Conservation (phyloP, 129 eudicot species). For the Solidago caesia region DNA sequence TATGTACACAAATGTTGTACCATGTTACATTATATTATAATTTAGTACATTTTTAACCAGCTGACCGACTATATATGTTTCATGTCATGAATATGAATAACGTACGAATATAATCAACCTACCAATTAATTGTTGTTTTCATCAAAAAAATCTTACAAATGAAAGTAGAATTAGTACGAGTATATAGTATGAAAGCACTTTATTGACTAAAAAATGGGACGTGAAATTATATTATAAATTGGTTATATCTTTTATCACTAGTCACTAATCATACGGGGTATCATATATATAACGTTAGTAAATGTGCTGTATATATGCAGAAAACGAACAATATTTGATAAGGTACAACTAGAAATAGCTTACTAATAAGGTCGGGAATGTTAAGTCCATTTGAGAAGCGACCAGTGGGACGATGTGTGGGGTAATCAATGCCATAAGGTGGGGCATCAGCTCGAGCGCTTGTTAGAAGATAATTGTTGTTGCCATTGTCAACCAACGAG, state of each 20-base stretch:
- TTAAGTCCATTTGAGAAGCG: conserved; percentile 75
- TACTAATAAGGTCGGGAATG: conserved; percentile 75
- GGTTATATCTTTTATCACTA: no score
- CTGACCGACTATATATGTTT: no score
- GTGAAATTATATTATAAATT: no score
- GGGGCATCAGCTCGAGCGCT: conserved; percentile 73
- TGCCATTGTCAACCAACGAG: conserved; percentile 78
- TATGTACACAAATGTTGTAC: conserved; percentile 2
- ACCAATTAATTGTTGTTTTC: no score
- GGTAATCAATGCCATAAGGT: conserved; percentile 72
- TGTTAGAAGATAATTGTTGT: conserved; percentile 70
- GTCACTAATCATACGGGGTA: no score
- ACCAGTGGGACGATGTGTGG: conserved; percentile 66
- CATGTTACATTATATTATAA: not conserved
- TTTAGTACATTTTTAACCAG: not conserved
- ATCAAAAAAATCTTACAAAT: no score
- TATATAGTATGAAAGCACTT: no score
- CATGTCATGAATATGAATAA: no score
- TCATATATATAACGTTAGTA: no score
- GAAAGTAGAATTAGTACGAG: no score
- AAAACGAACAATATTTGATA: not conserved
- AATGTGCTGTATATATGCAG: not conserved
- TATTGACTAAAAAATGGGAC: no score
- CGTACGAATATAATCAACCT: no score
- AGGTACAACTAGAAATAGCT: not conserved